Conservation (phyloP, 805 yeast genomes). For the Suhomyces xylopsoci region DNA sequence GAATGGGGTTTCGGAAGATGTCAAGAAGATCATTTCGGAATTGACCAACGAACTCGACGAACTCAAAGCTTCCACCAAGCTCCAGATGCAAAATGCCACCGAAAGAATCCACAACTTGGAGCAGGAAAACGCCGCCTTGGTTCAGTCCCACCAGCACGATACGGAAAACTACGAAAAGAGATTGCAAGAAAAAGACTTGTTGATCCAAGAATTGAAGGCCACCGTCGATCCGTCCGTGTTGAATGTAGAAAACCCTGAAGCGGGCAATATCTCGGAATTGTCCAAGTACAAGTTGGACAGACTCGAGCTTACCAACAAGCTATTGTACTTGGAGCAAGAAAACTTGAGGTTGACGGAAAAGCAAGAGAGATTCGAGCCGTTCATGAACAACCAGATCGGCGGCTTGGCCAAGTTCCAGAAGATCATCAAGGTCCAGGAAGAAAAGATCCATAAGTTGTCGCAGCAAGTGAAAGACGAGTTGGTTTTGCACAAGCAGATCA, state of each 20-base stretch:
- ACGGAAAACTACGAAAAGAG: slow-evolving; percentile 15
- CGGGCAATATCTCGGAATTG: slow-evolving; percentile 22
- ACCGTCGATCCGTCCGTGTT: slow-evolving; percentile 24
- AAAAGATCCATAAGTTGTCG: slow-evolving; percentile 40
- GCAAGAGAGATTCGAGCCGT: slow-evolving; percentile 46
- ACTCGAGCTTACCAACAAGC: slow-evolving; percentile 42
- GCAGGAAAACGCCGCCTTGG: slow-evolving; percentile 18
- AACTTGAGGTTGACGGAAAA: slow-evolving; percentile 41
- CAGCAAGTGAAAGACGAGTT: slow-evolving; percentile 43
- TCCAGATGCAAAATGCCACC: slow-evolving; percentile 57
- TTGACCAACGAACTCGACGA: slow-evolving; percentile 31
- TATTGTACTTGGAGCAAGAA: slow-evolving; percentile 46
- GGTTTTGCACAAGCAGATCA: slow-evolving; percentile 42
- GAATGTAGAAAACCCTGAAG: slow-evolving; percentile 13
- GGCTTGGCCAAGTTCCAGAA: slow-evolving; percentile 53
- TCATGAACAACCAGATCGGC: slow-evolving; percentile 51
- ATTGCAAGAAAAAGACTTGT: slow-evolving; percentile 27
- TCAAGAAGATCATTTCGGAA: slow-evolving; percentile 30
- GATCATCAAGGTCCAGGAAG: slow-evolving; percentile 52
- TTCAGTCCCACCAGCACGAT: slow-evolving; percentile 12
- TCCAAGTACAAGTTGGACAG: slow-evolving; percentile 42
- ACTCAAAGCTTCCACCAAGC: slow-evolving; percentile 32
- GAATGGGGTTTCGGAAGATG: slow-evolving; percentile 13
- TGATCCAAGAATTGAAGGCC: slow-evolving; percentile 31
- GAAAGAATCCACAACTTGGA: slow-evolving; percentile 51